Evolutionary conservation across 106 monocot genomes (phyloP), one percentile per base, ranked within the genome.

Genomic region (Apostasia shenzhenica): DNA sequence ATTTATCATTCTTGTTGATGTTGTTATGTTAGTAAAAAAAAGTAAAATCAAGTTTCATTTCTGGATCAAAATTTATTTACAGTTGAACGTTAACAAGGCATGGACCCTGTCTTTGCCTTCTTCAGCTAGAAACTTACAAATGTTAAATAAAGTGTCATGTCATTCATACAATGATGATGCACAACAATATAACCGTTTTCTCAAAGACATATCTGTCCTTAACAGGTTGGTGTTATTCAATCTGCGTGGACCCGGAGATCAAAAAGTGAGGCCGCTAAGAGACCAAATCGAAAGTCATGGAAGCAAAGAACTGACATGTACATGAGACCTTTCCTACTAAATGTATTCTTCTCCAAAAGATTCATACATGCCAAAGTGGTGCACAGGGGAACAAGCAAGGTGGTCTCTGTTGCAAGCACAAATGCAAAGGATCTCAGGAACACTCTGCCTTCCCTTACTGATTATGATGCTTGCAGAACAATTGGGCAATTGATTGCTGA

Each of bases 341-440:
- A 82, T 61, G 85, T 86, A 8, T 82, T 86, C 81, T 86, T 86
- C 79, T 86, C 85, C 64, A 86, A 86, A 72, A 77, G 79, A 59
- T 86, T 76, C 39, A 66, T 86, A 48, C 82, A 86, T 53, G 85
- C 85, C 47, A 86, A 86, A 39, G 82, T 86, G 13, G 39, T 86
- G 59, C 85, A 86, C 66, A 68, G 85, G 45, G 85, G 85, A 14
- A 86, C 85, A 14, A 82, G 85, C 79, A 86, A 86, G 61, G 85
- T 82, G 48, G 67, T 86, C 48, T 82, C 82, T 6, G 82, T 76
- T 39, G 82, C 76, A n/a, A 86, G 79, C 69, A 86, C 82, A 11
- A 86, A 86, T 45, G 82, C 86, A 1, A 86, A 72, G 61, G 86
- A 86, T 63, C 70, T 86, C 40, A 79, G 86, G 58, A 79, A 73